phyloP scores from a whole-genome alignment of 208 protist species.

The Trypanosoma platydactyli region DNA sequence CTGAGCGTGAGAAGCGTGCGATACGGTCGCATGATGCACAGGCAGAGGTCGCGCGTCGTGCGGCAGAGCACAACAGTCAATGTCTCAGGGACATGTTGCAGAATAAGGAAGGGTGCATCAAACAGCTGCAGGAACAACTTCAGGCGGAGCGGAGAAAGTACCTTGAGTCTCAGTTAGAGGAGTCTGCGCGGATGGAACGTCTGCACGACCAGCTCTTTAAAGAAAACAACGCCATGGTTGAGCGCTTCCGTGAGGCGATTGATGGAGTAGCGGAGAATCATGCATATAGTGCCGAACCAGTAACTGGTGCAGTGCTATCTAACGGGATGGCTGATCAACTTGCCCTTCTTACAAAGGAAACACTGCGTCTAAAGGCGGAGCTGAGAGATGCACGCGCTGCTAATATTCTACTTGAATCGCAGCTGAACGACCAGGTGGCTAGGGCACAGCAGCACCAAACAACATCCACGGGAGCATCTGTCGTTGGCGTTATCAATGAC shows the following conservation, averaged over 20 bases:
- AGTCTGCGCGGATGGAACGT: slow-evolving; percentile 79
- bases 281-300: slow-evolving; percentile 1
- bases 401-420: slow-evolving; percentile 73
- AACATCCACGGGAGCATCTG: slow-evolving; percentile 8
- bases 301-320: background rate
- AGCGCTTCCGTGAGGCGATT: slow-evolving; percentile 78
- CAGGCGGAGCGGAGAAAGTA: slow-evolving; percentile 68
- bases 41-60: slow-evolving; percentile 61
- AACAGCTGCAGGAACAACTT: slow-evolving; percentile 76
- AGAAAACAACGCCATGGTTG: slow-evolving; percentile 83
- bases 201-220: slow-evolving; percentile 83
- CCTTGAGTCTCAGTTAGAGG: slow-evolving; percentile 68
- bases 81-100: slow-evolving; percentile 76
- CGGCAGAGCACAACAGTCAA: slow-evolving; percentile 76
- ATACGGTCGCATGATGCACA: slow-evolving; percentile 71
- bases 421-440: slow-evolving; percentile 54
- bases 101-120: slow-evolving; percentile 70
- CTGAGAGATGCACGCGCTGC: slow-evolving; percentile 56
- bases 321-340: slow-evolving; percentile 51
- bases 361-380: slow-evolving; percentile 63
- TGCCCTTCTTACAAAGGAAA: slow-evolving; percentile 61
- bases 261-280: slow-evolving; percentile 44
- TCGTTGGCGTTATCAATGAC: slow-evolving; percentile 61
- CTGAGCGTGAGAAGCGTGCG: slow-evolving; percentile 59
- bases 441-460: slow-evolving; percentile 37